Base-by-base conservation (phyloP, 2,329 filamentous ascomycete species). In the Beauveria caledonica region DNA sequence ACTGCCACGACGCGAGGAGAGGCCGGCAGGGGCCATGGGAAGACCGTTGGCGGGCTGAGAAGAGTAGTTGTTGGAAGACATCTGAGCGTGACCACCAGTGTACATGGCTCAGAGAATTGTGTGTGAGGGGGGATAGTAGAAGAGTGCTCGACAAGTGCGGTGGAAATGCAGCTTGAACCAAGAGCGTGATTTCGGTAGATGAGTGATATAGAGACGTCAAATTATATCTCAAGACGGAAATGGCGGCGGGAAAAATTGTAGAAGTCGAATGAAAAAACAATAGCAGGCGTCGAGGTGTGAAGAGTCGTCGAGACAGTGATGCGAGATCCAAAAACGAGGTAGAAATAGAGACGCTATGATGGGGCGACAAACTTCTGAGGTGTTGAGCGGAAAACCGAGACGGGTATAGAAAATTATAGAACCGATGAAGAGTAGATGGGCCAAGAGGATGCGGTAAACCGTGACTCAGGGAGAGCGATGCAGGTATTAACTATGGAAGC, bases 71-170 rank as follows among this genome's bases (percentile, higher is more conserved):
- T 87, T 90, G 81, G 91, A 93, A 80, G 91, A 90, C 93, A 97
- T 97, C 84, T 95, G 92, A 94, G 92, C 88, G 81, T 96, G 90
- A 94, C 92, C 91, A 84, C 93, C 93, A 85, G 93, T 87, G 93
- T 96, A 89, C 88, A 95, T 87, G 68, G 75, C 77, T 81, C 78
- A 77, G 71, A 40, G 29, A 23, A 46, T 40, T 59, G 10, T 19
- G 39, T 60, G 29, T 44, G 21, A 19, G 29, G 10, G 40, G 15
- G 10, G 13, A 19, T 39, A 52, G 25, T 4, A 40, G n/a, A 49
- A 10, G 11, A 7, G 54, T 5, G 46, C 1, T 59, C 13, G 25
- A 52, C 48, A 27, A 52, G 42, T 23, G 48, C 48, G 48, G 10
- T 40, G 39, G 19, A 29, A 15, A 52, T 48, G 48, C 36, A 21